Evolutionary conservation across 805 yeast genomes (phyloP), one percentile per base, ranked within the genome.

Genomic region (Kuraishia hungarica): DNA sequence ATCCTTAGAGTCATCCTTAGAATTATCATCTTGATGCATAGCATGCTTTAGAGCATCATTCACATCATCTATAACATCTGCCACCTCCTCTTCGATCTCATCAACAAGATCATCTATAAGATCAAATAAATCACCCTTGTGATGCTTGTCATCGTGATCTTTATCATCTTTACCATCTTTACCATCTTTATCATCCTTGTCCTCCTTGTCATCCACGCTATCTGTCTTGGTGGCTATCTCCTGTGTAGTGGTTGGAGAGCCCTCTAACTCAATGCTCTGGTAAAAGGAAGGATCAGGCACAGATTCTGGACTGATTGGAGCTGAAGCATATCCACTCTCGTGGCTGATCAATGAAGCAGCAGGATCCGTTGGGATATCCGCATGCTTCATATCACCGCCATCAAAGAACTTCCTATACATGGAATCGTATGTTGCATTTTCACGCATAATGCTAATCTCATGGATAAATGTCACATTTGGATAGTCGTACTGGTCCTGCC

Each of bases 401-500:
- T 29, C 28, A 7, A 21, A 17, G 39, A 22, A 24, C 22, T 51
- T 43, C 52, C 70, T 65, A 61, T 66, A 74, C 17, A 75, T 54
- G 15, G 58, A 46, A 61, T 83, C 87, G 61, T 82, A 83, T 0
- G 86, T 78, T 0, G 88, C 76, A 39, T 72, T 65, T 52, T 72
- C 71, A 11, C 72, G 61, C 48, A 82, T 70, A 7, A 76, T 61
- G 47, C 76, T 78, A 1, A 67, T 64, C 15, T 73, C 79, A 17
- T 76, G 70, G 6, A 69, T 67, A 58, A 75, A 83, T 2, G 72
- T 66, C 43, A 82, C 77, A 60, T 74, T 72, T 0, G 89, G 89
- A 59, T 81, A 84, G 3, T 55, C 61, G 19, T 64, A 59, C 1
- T 58, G 55, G 61, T 83, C 87, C 19, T 55, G 58, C 89, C 88